These are phyloP conservation scores for Alternaria alternata DNA, from an alignment of 2,329 filamentous ascomycete species.

Conservation along the genomic window DNA sequence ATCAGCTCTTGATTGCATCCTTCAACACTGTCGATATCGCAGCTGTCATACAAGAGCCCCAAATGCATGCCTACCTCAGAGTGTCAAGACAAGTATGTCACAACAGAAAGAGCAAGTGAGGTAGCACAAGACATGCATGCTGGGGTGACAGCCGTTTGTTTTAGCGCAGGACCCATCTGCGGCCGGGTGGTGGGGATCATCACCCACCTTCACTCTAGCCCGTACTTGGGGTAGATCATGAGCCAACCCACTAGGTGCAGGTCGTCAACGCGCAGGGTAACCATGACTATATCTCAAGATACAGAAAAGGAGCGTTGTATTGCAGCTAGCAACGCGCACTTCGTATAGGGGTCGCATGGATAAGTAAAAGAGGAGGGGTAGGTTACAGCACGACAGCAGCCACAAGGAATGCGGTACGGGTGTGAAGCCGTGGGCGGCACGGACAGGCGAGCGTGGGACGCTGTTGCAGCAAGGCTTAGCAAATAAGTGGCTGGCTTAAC, in stretches of 20 bases:
- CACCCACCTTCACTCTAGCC: constrained; percentile 4
- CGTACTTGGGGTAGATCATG: constrained; percentile 1
- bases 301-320: constrained; percentile 16
- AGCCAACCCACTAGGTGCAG: constrained; percentile 21
- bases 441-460: constrained; percentile 3
- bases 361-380: constrained; percentile 25
- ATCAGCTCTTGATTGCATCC: neutral
- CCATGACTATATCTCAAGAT: constrained; percentile 11
- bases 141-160: constrained; percentile 47
- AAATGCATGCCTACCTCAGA: constrained; percentile 21
- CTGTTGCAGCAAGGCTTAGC: constrained; percentile 36
- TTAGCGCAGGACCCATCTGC: constrained; percentile 37
- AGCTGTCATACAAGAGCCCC: constrained; percentile 10
- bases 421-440: constrained; percentile 4
- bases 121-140: constrained; percentile 38
- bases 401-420: constrained; percentile 20
- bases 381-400: constrained; percentile 38
- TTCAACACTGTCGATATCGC: neutral
- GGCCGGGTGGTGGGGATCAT: constrained; percentile 26
- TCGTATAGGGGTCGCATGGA: neutral
- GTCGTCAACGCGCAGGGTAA: constrained; percentile 14
- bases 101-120: constrained; percentile 23
- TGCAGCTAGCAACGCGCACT: constrained; percentile 7
- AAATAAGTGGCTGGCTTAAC: constrained; percentile 33
- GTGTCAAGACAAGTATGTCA: constrained; percentile 11